Evolutionary conservation across 257 asterid genomes (phyloP), one percentile per base, ranked within the genome.

Genomic region (Coffea canephora): DNA sequence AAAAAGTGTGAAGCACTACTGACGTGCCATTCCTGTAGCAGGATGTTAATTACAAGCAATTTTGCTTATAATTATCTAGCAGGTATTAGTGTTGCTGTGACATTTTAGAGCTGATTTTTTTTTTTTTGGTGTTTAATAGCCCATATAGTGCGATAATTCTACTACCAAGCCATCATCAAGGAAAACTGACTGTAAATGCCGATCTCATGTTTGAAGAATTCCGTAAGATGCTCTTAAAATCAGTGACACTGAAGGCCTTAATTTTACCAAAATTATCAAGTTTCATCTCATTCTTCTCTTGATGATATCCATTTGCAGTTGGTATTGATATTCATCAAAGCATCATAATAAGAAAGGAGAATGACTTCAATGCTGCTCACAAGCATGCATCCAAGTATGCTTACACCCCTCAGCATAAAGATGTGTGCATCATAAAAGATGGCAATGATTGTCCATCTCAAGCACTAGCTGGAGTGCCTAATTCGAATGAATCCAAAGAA

Each of bases 281-380:
- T 78, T 80, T 84, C 81, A 70, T 83, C 79, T 80, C n/a, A 80
- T 73, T 66, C 78, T 45, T 55, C 18, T 45, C 61, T 64, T 78
- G 72, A 76, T 87, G 77, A 50, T 85, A 78, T 86, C 79, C 78
- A 64, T 87, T 39, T 39, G 88, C 94, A 95, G 98, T 93, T 83
- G 98, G 99, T 80, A 91, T 95, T 72, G 99, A 95, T 87, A 86
- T 95, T 84, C 96, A 85, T 86, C 92, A 87, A 77, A 95, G 87
- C 89, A 87, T 90, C 79, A 85, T 84, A 43, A 76, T 93, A 81
- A 83, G 90, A 75, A 92, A 91, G 80, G 91, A 88, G 82, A 23
- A 76, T 16, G 87, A 85, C 78, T 76, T 73, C 31, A 81, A 78
- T 59, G 74, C 73, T 79, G 71, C 54, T 83, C 85, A 73, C 52